A percentile compares a stretch with the other conserved stretches of the same genome.
phyloP scores from a whole-genome alignment of 176 grass and related monocot species.

The Chloris gayana region DNA sequence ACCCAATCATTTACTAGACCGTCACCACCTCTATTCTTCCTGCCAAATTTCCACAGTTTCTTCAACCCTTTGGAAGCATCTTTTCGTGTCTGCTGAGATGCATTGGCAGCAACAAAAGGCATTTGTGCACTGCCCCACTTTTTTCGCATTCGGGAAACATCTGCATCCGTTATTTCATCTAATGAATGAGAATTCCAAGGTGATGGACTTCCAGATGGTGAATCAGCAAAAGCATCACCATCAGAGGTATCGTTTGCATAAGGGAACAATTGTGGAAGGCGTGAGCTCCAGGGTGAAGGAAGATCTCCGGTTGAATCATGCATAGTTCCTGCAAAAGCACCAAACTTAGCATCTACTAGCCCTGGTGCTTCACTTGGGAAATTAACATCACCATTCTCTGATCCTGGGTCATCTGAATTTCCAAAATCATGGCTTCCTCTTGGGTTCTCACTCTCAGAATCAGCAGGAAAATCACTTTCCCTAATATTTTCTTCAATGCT shows the following conservation, averaged over 20 bases:
- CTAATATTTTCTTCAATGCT: constrained; percentile 71
- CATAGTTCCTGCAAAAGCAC: constrained; percentile 52
- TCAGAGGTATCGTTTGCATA: constrained; percentile 74
- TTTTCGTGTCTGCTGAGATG: constrained; percentile 73
- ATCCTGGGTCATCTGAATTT: constrained; percentile 78
- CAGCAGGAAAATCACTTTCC: constrained; percentile 65
- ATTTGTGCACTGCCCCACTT: constrained; percentile 93
- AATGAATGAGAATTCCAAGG: constrained; percentile 82
- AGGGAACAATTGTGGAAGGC: constrained; percentile 53
- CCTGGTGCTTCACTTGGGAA: constrained; percentile 35
- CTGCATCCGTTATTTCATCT: constrained; percentile 72
- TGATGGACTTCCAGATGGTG: constrained; percentile 71
- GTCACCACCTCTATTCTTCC: constrained; percentile 73
- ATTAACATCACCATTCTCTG: constrained; percentile 65
- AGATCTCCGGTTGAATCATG: constrained; percentile 53
- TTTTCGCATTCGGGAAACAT: constrained; percentile 85
- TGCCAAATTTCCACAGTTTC: constrained; percentile 94
- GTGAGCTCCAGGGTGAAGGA: constrained; percentile 57
- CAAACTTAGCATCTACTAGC: constrained; percentile 39
- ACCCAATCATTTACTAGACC: constrained; percentile 88
- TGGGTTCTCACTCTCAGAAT: constrained; percentile 82
- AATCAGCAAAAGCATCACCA: constrained; percentile 80
- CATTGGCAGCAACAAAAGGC: constrained; percentile 63
- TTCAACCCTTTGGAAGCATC: constrained; percentile 96
- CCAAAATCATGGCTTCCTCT: constrained; percentile 53